Base-by-base conservation (phyloP, 2,329 filamentous ascomycete genomes). In the Botryosphaeria agaves region DNA sequence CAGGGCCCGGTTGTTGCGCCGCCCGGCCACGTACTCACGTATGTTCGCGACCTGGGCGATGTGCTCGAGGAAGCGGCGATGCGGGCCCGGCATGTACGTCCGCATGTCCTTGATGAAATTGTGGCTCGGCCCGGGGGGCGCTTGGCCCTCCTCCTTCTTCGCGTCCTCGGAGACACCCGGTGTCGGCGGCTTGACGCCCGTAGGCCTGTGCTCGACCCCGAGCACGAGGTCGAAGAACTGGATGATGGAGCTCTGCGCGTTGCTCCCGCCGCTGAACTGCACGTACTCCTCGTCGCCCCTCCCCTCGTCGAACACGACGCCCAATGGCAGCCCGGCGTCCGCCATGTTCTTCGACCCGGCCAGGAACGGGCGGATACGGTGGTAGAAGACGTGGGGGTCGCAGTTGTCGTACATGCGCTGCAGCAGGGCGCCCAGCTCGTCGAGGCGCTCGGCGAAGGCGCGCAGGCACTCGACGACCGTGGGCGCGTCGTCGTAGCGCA, bases 31-130 rank as follows among this genome's bases (percentile, higher is more conserved):
- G 43, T 77, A 95, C 12, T 76, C 65, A 18, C 83, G 79, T 41
- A 98, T 83, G 47, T 95, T 95, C 41, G 87, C 75, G 3, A 94
- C 74, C 11, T 61, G 61, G 29, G 71, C 65, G 8, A 94, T 75
- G 38, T 91, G 78, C 38, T 79, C 69, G 3, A 98, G 65, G 57
- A 98, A 98, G 24, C 80, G 75, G 3, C 84, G 78, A 48, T 98
- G 89, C 0, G 79, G 72, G 0, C 84, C 87, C 0, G 89, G 89
- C 89, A 98, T 98, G 57, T 98, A 98, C 27, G 70, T 70, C 34
- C 87, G 78, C 89, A 98, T 98, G 40, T 98, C 89, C 47, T 80
- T 73, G 47, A 98, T 87, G 57, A 98, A 98, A 46, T 89, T 91
- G 57, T 93, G 73, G 24, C 68, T 64, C 4, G 72, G 38, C 11